Base-by-base conservation (phyloP, 2,329 filamentous ascomycete species). In the Pyrenochaeta sp. region DNA sequence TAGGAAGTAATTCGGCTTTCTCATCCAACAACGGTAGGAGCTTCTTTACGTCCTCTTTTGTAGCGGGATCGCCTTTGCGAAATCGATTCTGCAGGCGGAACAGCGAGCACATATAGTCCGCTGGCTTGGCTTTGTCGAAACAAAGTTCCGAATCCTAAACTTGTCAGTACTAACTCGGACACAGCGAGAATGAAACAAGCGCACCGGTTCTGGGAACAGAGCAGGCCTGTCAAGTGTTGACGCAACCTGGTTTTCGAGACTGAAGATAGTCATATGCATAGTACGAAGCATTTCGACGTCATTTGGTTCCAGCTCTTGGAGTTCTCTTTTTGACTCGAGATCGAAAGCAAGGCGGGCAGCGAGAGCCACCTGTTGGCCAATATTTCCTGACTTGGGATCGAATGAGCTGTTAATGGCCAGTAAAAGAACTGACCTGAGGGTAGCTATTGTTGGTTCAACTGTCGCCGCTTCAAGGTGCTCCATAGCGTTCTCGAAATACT, bases 221-320 rank as follows among this genome's bases (percentile, higher is more conserved):
- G 73, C 72, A 27, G 74, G 74, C 32, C 75, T 59, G 43, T 77
- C 75, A 2, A 77, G 58, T 3, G 72, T 72, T 3, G 74, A 73
- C 0, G 74, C 73, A 37, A 76, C 62, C 45, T 76, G 72, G 45
- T 77, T 77, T 36, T 77, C 75, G 2, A 77, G 62, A 45, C 69
- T 69, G 50, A 74, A 77, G 13, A 77, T 75, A 24, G 74, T 72
- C 58, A 69, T 71, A 24, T 76, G 72, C 71, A 77, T 76, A 19
- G 69, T 68, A 7, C 61, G 62, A 13, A 77, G 58, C 54, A 71
- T 58, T 19, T 63, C 56, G 1, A 59, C 42, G 9, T 75, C 69
- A 5, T 60, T 62, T 9, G 65, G 58, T 7, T 57, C 59, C 22
- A 70, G 52, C n/a, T 72, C 73, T 25, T 73, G 71, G 40, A 63